Percentiles rank a stretch among this genome's conserved stretches.
Evolutionary conservation across 495 filamentous ascomycete genomes (phyloP).

Genomic region (Letharia lupina): DNA sequence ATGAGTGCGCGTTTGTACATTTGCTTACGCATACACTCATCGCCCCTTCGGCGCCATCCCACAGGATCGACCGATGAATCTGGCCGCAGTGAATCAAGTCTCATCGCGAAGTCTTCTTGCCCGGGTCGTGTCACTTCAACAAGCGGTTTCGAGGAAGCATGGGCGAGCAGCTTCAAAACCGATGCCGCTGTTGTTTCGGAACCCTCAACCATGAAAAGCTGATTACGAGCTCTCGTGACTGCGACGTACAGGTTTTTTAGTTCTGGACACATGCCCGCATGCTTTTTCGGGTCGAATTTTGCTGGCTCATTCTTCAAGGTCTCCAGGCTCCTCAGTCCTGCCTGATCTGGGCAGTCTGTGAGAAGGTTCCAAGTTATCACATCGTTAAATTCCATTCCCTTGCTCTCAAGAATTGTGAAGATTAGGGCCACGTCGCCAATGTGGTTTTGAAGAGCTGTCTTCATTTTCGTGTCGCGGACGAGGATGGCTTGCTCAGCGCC

Average conservation of each 20-base stretch:
- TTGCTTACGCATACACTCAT: not conserved
- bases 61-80: not conserved
- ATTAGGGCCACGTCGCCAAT: slow-evolving; percentile 33
- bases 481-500: slow-evolving; percentile 40
- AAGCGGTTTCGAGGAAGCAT: not conserved
- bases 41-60: slow-evolving; percentile 7
- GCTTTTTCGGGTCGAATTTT: slow-evolving; percentile 25
- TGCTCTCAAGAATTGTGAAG: slow-evolving; percentile 37
- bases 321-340: slow-evolving; percentile 13
- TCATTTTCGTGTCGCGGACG: slow-evolving; percentile 32
- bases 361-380: slow-evolving; percentile 35
- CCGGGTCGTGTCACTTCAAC: slow-evolving; percentile 11
- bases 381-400: slow-evolving; percentile 44
- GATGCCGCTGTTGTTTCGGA: not conserved
- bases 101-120: not conserved
- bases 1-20: slow-evolving; percentile 7
- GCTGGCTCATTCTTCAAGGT: not conserved
- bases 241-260: slow-evolving; percentile 32
- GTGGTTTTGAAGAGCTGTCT: slow-evolving; percentile 26
- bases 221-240: slow-evolving; percentile 27
- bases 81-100: not conserved
- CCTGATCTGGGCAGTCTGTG: slow-evolving; percentile 7
- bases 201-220: slow-evolving; percentile 28
- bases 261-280: slow-evolving; percentile 26
- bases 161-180: slow-evolving; percentile 21